phyloP scores from a whole-genome alignment of 192 early-diverging fungal genomes.

The Umbelopsis isabellina region DNA sequence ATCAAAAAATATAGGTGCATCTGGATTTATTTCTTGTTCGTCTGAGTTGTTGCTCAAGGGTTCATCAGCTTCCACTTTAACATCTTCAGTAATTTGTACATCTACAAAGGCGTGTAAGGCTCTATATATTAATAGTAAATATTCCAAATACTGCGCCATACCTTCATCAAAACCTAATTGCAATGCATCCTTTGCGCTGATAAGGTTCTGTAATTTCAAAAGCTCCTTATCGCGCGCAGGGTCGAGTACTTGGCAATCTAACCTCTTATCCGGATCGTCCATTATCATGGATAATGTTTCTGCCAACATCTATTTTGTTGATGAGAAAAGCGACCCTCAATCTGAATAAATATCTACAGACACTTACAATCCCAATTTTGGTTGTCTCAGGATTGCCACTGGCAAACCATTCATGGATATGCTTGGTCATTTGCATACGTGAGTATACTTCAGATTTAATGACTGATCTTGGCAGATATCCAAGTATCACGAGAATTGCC shows the following conservation, averaged over 20 bases:
- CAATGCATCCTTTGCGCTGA: not conserved
- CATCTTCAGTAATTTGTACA: no score
- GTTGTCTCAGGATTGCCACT: conserved; percentile 11
- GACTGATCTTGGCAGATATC: not conserved
- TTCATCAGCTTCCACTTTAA: no score
- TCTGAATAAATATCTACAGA: not conserved
- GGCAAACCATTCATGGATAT: conserved; percentile 18
- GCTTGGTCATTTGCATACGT: conserved; percentile 14
- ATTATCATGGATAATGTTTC: conserved; percentile 14
- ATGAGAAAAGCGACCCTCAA: not conserved
- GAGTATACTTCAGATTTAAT: conserved; percentile 5
- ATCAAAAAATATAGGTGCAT: conserved; percentile 1
- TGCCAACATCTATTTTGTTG: not conserved
- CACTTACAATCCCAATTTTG: conserved; percentile 10
- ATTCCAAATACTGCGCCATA: not conserved
- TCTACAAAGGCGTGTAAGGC: no score
- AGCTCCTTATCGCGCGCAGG: not conserved
- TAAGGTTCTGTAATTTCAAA: not conserved
- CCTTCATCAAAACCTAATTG: not conserved
- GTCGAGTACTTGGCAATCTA: conserved; percentile 17
- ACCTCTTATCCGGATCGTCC: conserved; percentile 1
- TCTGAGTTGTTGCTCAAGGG: not conserved
- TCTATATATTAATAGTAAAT: no score
- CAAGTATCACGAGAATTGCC: conserved; percentile 14
- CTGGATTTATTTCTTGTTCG: conserved; percentile 1